Evolutionary conservation across 2,329 filamentous ascomycete genomes (phyloP), one percentile per base, ranked within the genome.

Genomic region (Tolypocladium nubicola): DNA sequence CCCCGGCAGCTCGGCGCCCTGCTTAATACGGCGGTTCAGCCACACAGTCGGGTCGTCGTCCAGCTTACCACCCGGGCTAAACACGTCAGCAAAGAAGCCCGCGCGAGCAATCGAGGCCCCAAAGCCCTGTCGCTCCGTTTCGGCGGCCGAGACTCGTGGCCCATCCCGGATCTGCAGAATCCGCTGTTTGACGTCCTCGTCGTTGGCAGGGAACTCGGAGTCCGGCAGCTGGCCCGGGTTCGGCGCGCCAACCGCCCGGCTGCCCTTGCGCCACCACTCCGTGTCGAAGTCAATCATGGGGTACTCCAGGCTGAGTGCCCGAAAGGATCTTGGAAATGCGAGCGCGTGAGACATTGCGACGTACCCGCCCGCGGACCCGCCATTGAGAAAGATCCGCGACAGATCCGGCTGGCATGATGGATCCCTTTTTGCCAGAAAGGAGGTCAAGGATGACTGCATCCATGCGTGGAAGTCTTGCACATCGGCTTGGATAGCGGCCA

Each of bases 401-500:
- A 62, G 59, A 0, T 56, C 40, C 6, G 56, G 39, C 2, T 59
- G 43, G 16, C 47, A 23, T 38, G 37, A 16, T 16, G 37, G 37
- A 13, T 14, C 37, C 37, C 10, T 49, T 23, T 23, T 16, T 13
- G 21, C 45, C 3, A 49, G 23, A 16, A 49, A 26, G 4, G 45
- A 40, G 8, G 33, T n/a, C 4, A 56, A 56, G 3, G 60, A 30
- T 60, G 60, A 62, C 11, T 53, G 35, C 57, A 59, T 62, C 45
- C 45, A 49, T 23, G 7, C 45, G 45, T 49, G 45, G 1, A 62
- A 63, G 45, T 67, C 65, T 23, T 66, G 63, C 2, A 68, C 26
- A 49, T 69, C 67, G 3, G 63, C 63, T 0, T 67, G 58, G 0
- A 66, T n/a, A 23, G 69, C 67, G 0, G 61, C 61, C 1, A 66